Evolutionary conservation across 176 grass and related monocot species (phyloP).

Genomic region (Oryza officinalis): DNA sequence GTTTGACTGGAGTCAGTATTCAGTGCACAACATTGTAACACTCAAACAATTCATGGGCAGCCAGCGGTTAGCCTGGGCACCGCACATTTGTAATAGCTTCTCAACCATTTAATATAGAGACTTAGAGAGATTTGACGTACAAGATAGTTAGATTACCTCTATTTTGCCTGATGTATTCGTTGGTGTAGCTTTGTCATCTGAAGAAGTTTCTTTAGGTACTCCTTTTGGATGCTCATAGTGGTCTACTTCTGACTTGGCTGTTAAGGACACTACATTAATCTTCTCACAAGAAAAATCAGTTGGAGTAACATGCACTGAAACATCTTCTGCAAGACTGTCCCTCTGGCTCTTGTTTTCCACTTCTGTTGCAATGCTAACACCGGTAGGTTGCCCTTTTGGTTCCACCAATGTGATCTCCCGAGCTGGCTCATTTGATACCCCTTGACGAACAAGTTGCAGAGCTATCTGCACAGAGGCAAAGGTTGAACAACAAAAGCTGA

Average conservation of each 20-base stretch:
- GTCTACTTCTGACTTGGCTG: background rate
- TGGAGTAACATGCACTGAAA: conserved; percentile 9
- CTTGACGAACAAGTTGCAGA: conserved; percentile 59
- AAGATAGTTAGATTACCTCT: conserved; percentile 29
- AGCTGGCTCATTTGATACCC: conserved; percentile 40
- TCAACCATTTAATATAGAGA: background rate
- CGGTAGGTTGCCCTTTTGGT: conserved; percentile 23
- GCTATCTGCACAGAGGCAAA: conserved; percentile 46
- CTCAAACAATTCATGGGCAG: background rate
- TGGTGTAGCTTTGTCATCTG: conserved; percentile 2
- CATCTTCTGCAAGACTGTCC: conserved; percentile 13
- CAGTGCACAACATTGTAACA: background rate
- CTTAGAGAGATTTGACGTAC: background rate
- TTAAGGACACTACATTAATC: conserved; percentile 19
- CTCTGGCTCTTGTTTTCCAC: conserved; percentile 18
- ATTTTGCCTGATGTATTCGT: background rate
- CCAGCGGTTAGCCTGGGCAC: background rate
- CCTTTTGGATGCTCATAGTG: conserved; percentile 21
- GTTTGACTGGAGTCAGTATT: background rate
- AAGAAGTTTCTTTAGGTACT: background rate
- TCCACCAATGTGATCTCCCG: conserved; percentile 33
- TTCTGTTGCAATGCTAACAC: conserved; percentile 25
- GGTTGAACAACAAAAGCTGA: conserved; percentile 12
- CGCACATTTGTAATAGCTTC: conserved; percentile 17
- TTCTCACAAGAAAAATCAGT: conserved; percentile 27